Base-by-base conservation (phyloP, 1,139 yeast species). In the Geotrichum macrosporum region DNA sequence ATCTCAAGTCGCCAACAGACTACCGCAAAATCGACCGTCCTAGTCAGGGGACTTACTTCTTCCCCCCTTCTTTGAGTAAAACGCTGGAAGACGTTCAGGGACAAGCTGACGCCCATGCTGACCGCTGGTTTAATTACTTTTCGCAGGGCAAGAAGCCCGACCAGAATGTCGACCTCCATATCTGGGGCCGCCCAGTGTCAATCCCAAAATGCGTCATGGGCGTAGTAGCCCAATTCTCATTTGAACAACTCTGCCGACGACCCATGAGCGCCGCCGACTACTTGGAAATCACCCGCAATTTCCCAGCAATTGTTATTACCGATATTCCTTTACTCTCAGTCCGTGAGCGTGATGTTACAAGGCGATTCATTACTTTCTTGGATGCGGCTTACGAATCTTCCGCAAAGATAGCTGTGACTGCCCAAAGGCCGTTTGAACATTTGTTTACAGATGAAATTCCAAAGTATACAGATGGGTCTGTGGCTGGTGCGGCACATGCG, bases 221-320 rank as follows among this genome's bases (percentile, higher is more conserved):
- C 24, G 70, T 76, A 46, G 96, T 88, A 16, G 97, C 97, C 1
- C 94, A 85, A 63, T 89, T 88, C 65, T 75, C 94, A 2, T 92
- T 92, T 63, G 77, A 78, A 41, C 82, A 92, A 62, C 70, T 92
- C 34, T 92, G 97, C 65, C 96, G 94, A 1, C 70, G 74, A 50
- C 92, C 95, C 8, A 68, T 86, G 54, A 88, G 95, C n/a, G 96
- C 98, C 0, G 97, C 96, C 9, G 98, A 92, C 65, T 92, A 92
- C 62, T 73, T 92, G 34, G 80, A 88, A 29, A 68, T 92, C 53
- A 95, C 96, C 3, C 74, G 77, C n/a, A 71, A 80, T 21, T 92
- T 81, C 69, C 78, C 78, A 48, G 77, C 89, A 9, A 84, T 89
- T 57, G 79, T 92, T 12, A 74, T 92, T 35, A 88, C 97, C 0